Percentiles rank a stretch among this genome's conserved stretches.
Conservation (phyloP, 1,139 yeast species). For the Diutina neorugosa region DNA sequence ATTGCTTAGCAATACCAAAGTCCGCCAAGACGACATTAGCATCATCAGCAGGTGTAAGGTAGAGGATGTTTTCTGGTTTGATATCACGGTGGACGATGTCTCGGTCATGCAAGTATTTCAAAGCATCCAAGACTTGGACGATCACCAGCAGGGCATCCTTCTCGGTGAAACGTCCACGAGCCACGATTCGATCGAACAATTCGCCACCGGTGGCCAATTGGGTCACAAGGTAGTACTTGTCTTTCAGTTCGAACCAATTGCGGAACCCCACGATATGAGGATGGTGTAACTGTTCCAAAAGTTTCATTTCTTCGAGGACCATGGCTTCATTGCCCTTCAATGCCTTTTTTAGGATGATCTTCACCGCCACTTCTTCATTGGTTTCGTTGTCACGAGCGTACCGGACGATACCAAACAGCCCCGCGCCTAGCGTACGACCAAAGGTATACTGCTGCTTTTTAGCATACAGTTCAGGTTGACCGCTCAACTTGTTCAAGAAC, state of each 20-base stretch:
- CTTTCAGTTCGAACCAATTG: conserved; percentile 84
- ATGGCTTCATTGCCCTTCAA: conserved; percentile 49
- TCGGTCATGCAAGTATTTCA: conserved; percentile 56
- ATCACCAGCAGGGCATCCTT: conserved; percentile 66
- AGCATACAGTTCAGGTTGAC: conserved; percentile 62
- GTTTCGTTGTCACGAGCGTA: conserved; percentile 51
- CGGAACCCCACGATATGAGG: conserved; percentile 74
- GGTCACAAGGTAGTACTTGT: conserved; percentile 63
- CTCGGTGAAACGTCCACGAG: conserved; percentile 72
- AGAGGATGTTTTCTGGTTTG: conserved; percentile 81
- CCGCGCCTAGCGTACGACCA: conserved; percentile 81
- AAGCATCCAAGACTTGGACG: conserved; percentile 60
- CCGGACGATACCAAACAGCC: conserved; percentile 82
- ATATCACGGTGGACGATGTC: conserved; percentile 85
- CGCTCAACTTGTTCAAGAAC: conserved; percentile 41
- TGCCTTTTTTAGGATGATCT: conserved; percentile 73
- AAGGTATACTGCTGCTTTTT: conserved; percentile 56
- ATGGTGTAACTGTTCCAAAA: conserved; percentile 54
- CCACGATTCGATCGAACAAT: conserved; percentile 70
- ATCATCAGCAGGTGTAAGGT: conserved; percentile 36
- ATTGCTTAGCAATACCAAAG: conserved; percentile 79
- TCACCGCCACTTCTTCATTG: conserved; percentile 71
- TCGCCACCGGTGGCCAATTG: conserved; percentile 88
- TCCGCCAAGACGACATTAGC: conserved; percentile 78
- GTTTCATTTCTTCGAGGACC: conserved; percentile 63